phyloP scores from a whole-genome alignment of 345 rosid species.

The Linum lewisii region DNA sequence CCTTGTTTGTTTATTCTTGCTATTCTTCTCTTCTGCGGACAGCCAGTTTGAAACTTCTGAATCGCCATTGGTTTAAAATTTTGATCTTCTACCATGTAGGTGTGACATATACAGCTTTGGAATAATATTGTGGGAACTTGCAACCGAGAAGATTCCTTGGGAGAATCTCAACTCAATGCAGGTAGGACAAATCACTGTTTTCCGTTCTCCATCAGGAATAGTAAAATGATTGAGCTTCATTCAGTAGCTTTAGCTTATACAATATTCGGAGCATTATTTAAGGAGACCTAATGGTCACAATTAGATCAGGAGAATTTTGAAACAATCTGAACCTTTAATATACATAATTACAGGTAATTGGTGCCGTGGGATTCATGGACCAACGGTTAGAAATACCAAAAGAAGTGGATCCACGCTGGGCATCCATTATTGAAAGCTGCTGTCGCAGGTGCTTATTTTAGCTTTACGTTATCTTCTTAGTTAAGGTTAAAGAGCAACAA shows the following conservation, averaged over 20 bases:
- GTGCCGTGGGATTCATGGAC: constrained; percentile 97
- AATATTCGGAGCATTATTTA: too few species aligned
- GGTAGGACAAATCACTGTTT: constrained; percentile 24
- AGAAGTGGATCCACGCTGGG: constrained; percentile 73
- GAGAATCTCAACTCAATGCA: constrained; percentile 92
- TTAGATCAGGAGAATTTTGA: too few species aligned
- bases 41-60: background rate
- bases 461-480: background rate
- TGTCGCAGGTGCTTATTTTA: constrained; percentile 63
- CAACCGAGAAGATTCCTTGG: constrained; percentile 97
- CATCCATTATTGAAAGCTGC: constrained; percentile 76
- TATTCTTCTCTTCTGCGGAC: background rate
- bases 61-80: too few species aligned
- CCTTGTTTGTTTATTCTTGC: background rate
- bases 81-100: constrained; percentile 30
- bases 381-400: constrained; percentile 82
- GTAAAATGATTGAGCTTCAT: too few species aligned
- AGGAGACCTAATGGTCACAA: too few species aligned
- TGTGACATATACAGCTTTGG: constrained; percentile 94
- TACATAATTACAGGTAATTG: constrained; percentile 59
- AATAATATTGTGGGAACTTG: constrained; percentile 88
- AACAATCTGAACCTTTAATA: constrained; percentile 14
- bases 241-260: too few species aligned
- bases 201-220: background rate
- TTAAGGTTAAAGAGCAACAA: background rate